phyloP scores from a whole-genome alignment of 2,329 filamentous ascomycete genomes.

The Colletotrichum salicis region DNA sequence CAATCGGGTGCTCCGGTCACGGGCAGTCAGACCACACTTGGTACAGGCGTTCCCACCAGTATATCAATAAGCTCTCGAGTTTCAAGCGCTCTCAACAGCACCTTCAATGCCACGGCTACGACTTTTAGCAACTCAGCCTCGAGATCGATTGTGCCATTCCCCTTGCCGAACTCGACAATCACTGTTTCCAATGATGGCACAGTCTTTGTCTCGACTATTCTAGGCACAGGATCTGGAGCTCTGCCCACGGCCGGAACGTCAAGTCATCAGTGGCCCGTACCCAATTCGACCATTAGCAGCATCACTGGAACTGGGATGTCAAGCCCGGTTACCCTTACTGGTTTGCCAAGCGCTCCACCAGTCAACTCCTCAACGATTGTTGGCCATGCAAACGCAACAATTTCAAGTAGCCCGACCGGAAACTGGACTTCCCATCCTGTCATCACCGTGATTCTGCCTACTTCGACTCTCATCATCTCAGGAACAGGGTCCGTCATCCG shows the following conservation, averaged over 20 bases:
- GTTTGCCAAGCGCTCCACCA: neutral
- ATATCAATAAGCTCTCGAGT: neutral
- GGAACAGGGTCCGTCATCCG: neutral
- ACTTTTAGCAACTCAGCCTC: neutral
- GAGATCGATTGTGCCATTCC: neutral
- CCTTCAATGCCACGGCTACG: neutral
- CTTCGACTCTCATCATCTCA: neutral
- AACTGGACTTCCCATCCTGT: neutral
- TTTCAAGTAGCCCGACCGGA: neutral
- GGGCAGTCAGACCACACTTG: neutral
- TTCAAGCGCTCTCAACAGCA: neutral
- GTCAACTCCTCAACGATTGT: neutral
- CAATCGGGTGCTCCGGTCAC: neutral
- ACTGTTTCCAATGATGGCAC: conserved; percentile 4
- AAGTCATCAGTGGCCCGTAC: neutral
- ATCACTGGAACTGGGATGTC: too few species aligned
- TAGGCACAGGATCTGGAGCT: neutral
- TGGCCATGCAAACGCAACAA: neutral
- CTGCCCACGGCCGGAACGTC: neutral
- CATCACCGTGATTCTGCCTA: neutral
- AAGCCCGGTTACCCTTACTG: too few species aligned
- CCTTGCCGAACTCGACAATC: conserved; percentile 15
- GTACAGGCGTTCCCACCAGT: neutral
- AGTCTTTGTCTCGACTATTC: neutral
- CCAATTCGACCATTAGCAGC: too few species aligned